Conservation (phyloP, 495 filamentous ascomycete genomes). For the Hyphodiscus hymeniophilus region DNA sequence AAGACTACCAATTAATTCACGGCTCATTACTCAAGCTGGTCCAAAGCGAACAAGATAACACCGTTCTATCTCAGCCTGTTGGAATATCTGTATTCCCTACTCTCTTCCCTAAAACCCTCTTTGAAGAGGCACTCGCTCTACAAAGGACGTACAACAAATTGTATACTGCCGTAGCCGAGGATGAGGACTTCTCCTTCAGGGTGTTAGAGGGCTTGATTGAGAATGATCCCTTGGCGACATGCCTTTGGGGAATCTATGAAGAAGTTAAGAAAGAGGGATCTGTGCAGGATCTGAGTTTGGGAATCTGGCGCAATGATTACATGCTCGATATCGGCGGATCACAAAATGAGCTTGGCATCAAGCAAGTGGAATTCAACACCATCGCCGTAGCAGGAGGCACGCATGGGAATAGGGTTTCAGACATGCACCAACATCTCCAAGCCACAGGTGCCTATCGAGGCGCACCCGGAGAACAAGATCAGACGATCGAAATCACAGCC, state of each 20-base stretch:
- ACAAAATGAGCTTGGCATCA: conserved; percentile 44
- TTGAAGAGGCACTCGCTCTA: conserved; percentile 64
- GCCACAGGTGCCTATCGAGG: neutral
- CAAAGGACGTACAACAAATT: conserved; percentile 83
- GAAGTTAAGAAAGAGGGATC: conserved; percentile 82
- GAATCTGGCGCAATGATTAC: conserved; percentile 92
- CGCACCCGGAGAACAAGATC: neutral
- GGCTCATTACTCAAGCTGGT: conserved; percentile 12
- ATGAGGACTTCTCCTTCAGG: conserved; percentile 72
- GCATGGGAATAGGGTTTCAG: conserved; percentile 65
- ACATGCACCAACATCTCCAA: conserved; percentile 50
- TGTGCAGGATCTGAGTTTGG: conserved; percentile 66
- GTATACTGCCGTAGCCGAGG: conserved; percentile 78
- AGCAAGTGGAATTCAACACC: conserved; percentile 97
- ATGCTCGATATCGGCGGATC: conserved; percentile 64
- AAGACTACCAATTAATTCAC: conserved; percentile 16
- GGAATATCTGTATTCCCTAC: conserved; percentile 93
- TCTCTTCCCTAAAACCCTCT: conserved; percentile 71
- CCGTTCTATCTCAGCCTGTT: conserved; percentile 69
- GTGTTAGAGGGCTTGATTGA: conserved; percentile 76
- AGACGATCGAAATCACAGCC: conserved; percentile 19
- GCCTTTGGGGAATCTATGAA: conserved; percentile 76
- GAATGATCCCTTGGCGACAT: conserved; percentile 79
- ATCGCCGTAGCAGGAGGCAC: conserved; percentile 92
- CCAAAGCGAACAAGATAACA: conserved; percentile 23